Base-by-base conservation (phyloP, 345 rosid species). In the Zanthoxylum bungeanum region DNA sequence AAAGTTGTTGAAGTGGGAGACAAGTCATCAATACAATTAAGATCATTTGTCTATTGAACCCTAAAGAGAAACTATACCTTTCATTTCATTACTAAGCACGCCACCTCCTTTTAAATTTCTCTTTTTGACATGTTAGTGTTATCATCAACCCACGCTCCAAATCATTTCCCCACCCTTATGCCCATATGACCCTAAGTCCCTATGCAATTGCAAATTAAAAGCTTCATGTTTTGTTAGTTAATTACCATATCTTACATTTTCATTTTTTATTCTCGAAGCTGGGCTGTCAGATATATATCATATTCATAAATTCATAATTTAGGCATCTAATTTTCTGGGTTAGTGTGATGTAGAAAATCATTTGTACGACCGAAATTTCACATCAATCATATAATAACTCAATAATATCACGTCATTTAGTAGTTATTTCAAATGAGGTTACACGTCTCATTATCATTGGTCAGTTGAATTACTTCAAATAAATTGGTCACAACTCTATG, bases 111-210 rank as follows among this genome's bases (percentile, higher is more conserved):
- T 78, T 60, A 52, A 30, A n/a, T n/a, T 34, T 33, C 27, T 49
- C n/a, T 70, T 8, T 75, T 78, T 55, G 37, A 69, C 40, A 39
- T 60, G 70, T 60, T 52, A n/a, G 40, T 53, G 62, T 71, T 81
- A 88, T 86, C 84, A 81, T 88, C 75, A 71, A 27, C 69, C 84
- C 84, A 76, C 81, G 76, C 79, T 31, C 78, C 76, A 66, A 79
- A 88, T 88, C 89, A 85, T 88, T 80, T 65, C 86, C 61, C 79
- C 79, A 75, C 66, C 57, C 9, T 81, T 47, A 70, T 51, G 66
- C 66, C 66, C 73, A 31, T 55, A 78, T 65, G 19, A 22, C 68
- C 22, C 56, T 34, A 2, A 3, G 53, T 50, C 31, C 34, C 5
- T 4, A 7, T 9, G 50, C 12, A n/a, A n/a, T n/a, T n/a, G n/a